Conservation (phyloP, 306 rosid genomes). For the apple (Malus domestica) region DNA sequence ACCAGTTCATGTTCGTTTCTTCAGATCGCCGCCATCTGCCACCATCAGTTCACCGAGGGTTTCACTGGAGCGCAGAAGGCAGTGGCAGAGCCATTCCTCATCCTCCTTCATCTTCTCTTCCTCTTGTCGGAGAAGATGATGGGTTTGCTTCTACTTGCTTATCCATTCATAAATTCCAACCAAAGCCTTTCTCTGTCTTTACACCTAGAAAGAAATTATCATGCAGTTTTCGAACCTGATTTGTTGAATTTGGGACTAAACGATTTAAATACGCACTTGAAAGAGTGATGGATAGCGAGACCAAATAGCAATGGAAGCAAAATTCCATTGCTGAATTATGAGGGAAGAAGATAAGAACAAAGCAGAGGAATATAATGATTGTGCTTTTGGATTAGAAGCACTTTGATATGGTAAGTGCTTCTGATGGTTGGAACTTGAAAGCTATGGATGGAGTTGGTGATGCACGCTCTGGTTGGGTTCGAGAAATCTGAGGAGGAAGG, state of each 20-base stretch:
- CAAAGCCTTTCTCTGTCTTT: too few species aligned
- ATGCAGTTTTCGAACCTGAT: constrained; percentile 28
- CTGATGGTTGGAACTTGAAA: constrained; percentile 52
- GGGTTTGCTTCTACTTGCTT: too few species aligned
- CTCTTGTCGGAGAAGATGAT: too few species aligned
- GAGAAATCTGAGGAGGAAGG: constrained; percentile 30
- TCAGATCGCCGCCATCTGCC: too few species aligned
- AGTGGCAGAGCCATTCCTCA: too few species aligned
- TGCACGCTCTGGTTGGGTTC: constrained; percentile 31
- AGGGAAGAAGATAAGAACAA: not conserved
- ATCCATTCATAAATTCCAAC: too few species aligned
- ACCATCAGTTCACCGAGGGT: too few species aligned
- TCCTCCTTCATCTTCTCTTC: too few species aligned
- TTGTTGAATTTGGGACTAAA: constrained; percentile 8
- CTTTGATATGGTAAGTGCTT: constrained; percentile 23
- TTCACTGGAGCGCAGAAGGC: too few species aligned
- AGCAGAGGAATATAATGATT: constrained; percentile 16
- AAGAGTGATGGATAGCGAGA: constrained; percentile 1
- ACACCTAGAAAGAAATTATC: not conserved
- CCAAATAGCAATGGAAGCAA: not conserved
- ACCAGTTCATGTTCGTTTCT: too few species aligned
- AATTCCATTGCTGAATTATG: constrained; percentile 24
- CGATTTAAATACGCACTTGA: constrained; percentile 4
- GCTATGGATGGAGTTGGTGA: constrained; percentile 50
- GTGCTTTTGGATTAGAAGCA: constrained; percentile 44